phyloP scores from a whole-genome alignment of 1,139 yeast genomes.

The Saccharomyces hybrid region DNA sequence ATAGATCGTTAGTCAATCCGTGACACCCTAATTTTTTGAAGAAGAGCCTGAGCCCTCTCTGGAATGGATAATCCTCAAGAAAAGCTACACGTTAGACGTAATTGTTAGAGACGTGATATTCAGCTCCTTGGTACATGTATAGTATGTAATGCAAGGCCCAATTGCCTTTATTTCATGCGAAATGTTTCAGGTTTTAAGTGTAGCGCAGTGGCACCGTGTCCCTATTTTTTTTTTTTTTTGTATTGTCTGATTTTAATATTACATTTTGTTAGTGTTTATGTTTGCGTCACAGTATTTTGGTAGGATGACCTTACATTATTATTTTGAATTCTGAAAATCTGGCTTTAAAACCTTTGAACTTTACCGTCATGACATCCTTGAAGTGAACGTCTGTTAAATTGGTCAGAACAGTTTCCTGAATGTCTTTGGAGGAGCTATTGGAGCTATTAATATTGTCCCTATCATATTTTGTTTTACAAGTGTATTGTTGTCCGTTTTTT shows the following conservation, averaged over 20 bases:
- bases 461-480: background rate
- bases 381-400: background rate
- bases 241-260: background rate
- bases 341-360: background rate
- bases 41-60: no score
- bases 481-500: background rate
- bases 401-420: background rate
- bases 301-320: background rate
- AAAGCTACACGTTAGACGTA: no score
- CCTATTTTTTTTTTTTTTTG: no score
- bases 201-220: no score
- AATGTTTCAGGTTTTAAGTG: background rate
- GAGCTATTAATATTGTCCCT: background rate
- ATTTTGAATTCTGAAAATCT: background rate
- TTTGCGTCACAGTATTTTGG: background rate
- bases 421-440: background rate
- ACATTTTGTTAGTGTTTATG: background rate
- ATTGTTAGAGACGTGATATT: no score
- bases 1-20: no score
- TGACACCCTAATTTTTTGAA: no score
- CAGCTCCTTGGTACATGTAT: no score
- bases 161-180: no score
- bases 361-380: background rate
- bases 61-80: no score
- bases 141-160: no score